phyloP scores from a whole-genome alignment of 345 rosid species.

The Mercurialis annua region DNA sequence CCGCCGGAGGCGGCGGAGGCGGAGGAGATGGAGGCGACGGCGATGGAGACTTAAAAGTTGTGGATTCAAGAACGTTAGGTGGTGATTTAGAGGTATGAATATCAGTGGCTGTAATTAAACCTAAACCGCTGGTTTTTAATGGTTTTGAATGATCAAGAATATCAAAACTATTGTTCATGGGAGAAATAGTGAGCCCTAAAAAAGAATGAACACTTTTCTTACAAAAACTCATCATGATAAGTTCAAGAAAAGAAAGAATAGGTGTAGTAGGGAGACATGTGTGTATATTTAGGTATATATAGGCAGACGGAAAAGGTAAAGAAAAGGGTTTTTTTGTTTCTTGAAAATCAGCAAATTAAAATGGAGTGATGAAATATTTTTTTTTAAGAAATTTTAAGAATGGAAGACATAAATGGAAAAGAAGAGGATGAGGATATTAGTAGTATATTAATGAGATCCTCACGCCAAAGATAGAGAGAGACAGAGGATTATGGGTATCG shows the following conservation, averaged over 20 bases:
- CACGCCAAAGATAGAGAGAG: conserved; percentile 32
- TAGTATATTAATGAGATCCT: conserved; percentile 39
- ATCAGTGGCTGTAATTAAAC: conserved; percentile 27
- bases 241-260: neutral
- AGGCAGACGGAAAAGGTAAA: neutral
- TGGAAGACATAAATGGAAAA: neutral
- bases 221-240: conserved; percentile 47
- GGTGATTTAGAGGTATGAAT: conserved; percentile 17
- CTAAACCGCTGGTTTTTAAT: conserved; percentile 21
- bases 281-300: neutral
- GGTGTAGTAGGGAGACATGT: neutral
- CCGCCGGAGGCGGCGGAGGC: neutral
- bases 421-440: conserved; percentile 32
- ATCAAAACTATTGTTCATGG: neutral
- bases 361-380: no score
- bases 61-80: conserved; percentile 40
- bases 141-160: neutral
- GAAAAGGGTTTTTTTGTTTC: neutral
- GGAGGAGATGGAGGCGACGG: neutral
- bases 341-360: neutral
- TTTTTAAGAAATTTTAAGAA: neutral
- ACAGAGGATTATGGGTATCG: conserved; percentile 17
- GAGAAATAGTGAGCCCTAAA: conserved; percentile 22
- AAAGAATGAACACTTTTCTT: conserved; percentile 49
- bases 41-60: conserved; percentile 12